Conservation (phyloP, 352 stramenopile genomes). For the Globisporangium cylindrosporum region DNA sequence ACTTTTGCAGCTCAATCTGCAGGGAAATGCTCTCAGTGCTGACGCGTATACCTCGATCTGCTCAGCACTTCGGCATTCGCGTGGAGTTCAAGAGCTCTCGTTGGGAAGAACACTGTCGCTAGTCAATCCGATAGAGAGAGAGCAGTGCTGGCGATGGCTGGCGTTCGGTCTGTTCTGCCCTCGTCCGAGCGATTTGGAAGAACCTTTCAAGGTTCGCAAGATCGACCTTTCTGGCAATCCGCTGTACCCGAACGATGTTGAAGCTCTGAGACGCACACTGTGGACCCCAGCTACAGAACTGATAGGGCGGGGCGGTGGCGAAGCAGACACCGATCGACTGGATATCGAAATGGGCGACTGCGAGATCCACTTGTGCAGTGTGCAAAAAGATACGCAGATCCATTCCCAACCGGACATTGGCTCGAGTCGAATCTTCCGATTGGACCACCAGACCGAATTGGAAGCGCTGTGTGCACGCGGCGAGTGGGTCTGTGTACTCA, state of each 20-base stretch:
- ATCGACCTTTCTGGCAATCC: conserved; percentile 14
- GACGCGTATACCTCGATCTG: conserved; percentile 6
- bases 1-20: not conserved
- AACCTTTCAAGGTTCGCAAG: not conserved
- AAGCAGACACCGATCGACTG: not conserved
- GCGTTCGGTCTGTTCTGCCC: conserved; percentile 12
- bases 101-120: conserved; percentile 11
- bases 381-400: not conserved
- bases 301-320: not conserved
- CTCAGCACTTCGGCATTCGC: conserved; percentile 6
- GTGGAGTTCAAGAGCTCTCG: conserved; percentile 2
- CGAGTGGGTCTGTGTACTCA: conserved; percentile 3
- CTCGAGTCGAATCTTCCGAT: not conserved
- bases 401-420: not conserved
- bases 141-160: conserved; percentile 20
- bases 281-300: conserved; percentile 2
- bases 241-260: conserved; percentile 10
- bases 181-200: not conserved
- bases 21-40: conserved; percentile 5
- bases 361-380: not conserved
- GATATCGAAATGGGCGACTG: not conserved
- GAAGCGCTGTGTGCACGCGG: conserved; percentile 5
- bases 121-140: not conserved
- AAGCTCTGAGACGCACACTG: conserved; percentile 2
- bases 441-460: not conserved